Conservation (phyloP, 2,329 filamentous ascomycete species). For the Thermothelomyces thermophilus region DNA sequence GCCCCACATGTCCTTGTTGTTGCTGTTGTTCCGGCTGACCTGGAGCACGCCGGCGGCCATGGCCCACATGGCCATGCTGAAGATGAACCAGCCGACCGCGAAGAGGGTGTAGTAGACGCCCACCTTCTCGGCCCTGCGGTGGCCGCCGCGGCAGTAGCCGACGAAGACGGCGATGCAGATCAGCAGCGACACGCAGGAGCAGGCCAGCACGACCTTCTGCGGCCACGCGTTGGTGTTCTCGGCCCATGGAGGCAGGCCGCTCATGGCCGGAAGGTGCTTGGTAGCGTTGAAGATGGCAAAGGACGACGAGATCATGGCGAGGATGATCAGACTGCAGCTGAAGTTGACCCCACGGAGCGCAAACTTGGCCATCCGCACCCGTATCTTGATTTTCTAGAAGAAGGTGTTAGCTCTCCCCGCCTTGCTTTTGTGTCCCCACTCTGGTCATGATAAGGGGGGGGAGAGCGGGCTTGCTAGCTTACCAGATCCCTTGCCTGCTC, state of each 20-base stretch:
- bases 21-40: conserved; percentile 62
- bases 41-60: conserved; percentile 80
- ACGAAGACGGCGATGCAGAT: conserved; percentile 75
- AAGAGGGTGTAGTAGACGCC: conserved; percentile 94
- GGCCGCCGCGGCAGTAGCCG: conserved; percentile 83
- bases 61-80: conserved; percentile 89
- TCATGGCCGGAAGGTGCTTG: conserved; percentile 64
- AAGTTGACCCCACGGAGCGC: conserved; percentile 95
- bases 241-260: conserved; percentile 81
- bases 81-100: conserved; percentile 86
- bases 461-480: conserved; percentile 37
- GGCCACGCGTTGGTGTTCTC: conserved; percentile 76
- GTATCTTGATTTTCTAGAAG: conserved; percentile 83
- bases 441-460: background rate
- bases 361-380: conserved; percentile 89
- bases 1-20: conserved; percentile 90
- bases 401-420: conserved; percentile 26
- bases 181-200: conserved; percentile 72
- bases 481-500: conserved; percentile 84
- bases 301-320: conserved; percentile 82
- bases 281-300: conserved; percentile 92
- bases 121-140: conserved; percentile 83
- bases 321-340: conserved; percentile 89
- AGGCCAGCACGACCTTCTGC: conserved; percentile 72
- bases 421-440: background rate